These are phyloP conservation scores for Trametes villosa DNA, from an alignment of 768 basidiomycete species.

Conservation along the genomic window DNA sequence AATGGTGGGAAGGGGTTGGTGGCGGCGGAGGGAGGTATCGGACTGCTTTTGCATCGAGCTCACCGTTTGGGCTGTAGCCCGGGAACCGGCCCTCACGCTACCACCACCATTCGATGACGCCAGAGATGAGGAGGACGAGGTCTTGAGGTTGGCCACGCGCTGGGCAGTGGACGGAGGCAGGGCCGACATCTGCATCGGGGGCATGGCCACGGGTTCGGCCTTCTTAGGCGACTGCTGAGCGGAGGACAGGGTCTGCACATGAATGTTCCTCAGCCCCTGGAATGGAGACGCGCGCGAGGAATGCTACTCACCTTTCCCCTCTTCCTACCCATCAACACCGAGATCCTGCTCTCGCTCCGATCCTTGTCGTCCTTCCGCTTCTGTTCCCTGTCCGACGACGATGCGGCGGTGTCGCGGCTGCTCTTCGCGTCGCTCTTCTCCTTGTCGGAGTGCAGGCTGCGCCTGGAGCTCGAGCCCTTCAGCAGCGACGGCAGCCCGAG, in stretches of 20 bases:
- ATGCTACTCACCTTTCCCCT: slow-evolving; percentile 78
- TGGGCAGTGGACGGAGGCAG: slow-evolving; percentile 81
- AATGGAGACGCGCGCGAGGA: slow-evolving; percentile 15
- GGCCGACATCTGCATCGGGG: slow-evolving; percentile 90
- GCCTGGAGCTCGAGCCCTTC: slow-evolving; percentile 80
- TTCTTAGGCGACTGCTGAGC: slow-evolving; percentile 69
- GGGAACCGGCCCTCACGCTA: slow-evolving; percentile 53
- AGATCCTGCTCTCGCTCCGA: slow-evolving; percentile 88
- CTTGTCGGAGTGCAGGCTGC: slow-evolving; percentile 72
- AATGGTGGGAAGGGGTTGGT: slow-evolving; percentile 85
- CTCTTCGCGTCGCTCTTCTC: slow-evolving; percentile 47
- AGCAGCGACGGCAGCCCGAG: slow-evolving; percentile 81
- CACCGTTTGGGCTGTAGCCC: slow-evolving; percentile 79
- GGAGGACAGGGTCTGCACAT: slow-evolving; percentile 76
- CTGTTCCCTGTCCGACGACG: slow-evolving; percentile 57
- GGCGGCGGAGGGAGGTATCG: slow-evolving; percentile 75
- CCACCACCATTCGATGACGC: slow-evolving; percentile 48
- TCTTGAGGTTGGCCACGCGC: slow-evolving; percentile 82
- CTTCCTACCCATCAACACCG: slow-evolving; percentile 84
- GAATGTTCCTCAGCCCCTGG: slow-evolving; percentile 10
- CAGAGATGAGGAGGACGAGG: slow-evolving; percentile 49
- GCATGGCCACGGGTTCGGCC: slow-evolving; percentile 67
- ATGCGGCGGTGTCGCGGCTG: slow-evolving; percentile 58
- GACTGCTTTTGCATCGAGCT: slow-evolving; percentile 90
- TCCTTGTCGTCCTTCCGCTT: slow-evolving; percentile 81